Base-by-base conservation (phyloP, 2,329 filamentous ascomycete genomes). In the Trichophyton equinum region DNA sequence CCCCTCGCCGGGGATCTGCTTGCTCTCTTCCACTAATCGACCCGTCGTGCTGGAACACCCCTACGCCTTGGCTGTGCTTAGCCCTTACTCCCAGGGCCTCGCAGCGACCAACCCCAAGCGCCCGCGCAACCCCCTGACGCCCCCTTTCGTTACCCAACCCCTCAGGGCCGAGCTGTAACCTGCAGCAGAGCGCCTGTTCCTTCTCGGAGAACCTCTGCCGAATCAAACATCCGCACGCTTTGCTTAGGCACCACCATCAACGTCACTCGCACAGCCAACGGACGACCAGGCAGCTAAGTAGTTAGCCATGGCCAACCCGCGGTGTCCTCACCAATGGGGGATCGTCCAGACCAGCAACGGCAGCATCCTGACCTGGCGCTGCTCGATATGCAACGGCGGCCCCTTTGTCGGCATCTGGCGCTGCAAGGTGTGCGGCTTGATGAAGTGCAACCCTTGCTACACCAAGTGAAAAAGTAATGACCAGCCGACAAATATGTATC, bases 331-430 rank as follows among this genome's bases (percentile, higher is more conserved):
- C 47, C 62, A 63, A 27, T 61, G 69, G 40, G 60, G 67, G 60
- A 74, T 75, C 60, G 66, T 75, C 40, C 74, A 76, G 64, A 68
- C 71, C 9, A 72, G 71, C 53, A 75, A 76, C 63, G 74, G 74
- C 51, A 75, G 74, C 60, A 75, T 75, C 62, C 67, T 76, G 60
- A 73, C 72, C 57, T 76, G 74, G 74, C 70, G 72, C n/a, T 76
- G 74, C 65, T 75, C 72, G 3, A 71, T 74, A 64, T 76, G 74
- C 68, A 75, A 73, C 65, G 68, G 69, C 46, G 74, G 74, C 22
- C 74, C 74, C 40, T 75, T 71, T 60, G 66, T 72, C 49, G 74
- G 74, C 25, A 75, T 76, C 64, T 76, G 74, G 74, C 73, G 69
- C 25, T 76, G 74, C 70, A 75, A 75, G 67, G 68, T 73, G 61